Evolutionary conservation across 768 basidiomycete species (phyloP).

Genomic region (Lentinula boryana): DNA sequence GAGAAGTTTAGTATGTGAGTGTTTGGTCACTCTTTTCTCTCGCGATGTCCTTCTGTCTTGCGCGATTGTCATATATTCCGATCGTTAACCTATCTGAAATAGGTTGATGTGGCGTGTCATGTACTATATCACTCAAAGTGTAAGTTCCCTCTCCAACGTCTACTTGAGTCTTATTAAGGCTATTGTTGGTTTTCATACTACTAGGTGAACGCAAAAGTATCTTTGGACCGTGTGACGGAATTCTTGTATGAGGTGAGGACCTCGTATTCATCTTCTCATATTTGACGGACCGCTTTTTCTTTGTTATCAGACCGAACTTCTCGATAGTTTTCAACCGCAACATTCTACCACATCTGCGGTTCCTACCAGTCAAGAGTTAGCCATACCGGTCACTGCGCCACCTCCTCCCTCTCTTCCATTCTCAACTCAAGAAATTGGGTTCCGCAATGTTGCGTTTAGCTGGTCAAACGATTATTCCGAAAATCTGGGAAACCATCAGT

Average conservation of each 20-base stretch:
- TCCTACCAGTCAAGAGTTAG: neutral
- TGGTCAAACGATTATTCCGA: slow-evolving; percentile 40
- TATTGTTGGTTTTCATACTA: slow-evolving; percentile 1
- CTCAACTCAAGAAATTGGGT: slow-evolving; percentile 35
- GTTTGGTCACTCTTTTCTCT: neutral
- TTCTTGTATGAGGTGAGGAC: slow-evolving; percentile 31
- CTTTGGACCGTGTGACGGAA: slow-evolving; percentile 48
- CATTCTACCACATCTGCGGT: neutral
- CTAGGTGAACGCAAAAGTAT: slow-evolving; percentile 46
- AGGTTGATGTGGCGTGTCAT: neutral
- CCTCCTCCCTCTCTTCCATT: neutral
- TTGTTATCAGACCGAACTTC: slow-evolving; percentile 35
- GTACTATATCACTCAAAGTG: slow-evolving; percentile 2
- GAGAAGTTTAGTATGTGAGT: slow-evolving; percentile 26
- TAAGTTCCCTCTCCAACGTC: neutral
- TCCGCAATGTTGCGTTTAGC: slow-evolving; percentile 46
- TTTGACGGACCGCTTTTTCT: no score
- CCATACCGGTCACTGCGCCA: slow-evolving; percentile 2
- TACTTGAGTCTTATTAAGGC: neutral
- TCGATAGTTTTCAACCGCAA: slow-evolving; percentile 32
- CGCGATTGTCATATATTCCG: neutral
- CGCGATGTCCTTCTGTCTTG: neutral
- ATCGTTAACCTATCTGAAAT: neutral
- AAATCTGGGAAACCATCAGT: slow-evolving; percentile 7
- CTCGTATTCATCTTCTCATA: neutral